Conservation (phyloP, 129 eudicot species). For the sunflower (Helianthus annuus) region DNA sequence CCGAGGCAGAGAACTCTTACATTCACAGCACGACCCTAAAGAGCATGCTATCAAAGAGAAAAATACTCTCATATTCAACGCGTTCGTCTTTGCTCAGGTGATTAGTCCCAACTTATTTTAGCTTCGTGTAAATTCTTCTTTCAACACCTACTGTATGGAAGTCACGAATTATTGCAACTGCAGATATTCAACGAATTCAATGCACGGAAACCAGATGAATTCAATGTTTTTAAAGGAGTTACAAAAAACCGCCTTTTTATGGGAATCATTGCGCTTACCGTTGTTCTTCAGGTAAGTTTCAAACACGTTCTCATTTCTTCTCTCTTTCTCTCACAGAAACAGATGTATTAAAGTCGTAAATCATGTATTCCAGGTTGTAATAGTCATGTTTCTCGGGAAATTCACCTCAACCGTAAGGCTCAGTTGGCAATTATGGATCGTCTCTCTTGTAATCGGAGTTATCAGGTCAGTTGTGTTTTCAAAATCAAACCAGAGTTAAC, state of each 20-base stretch:
- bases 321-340: background rate
- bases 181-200: constrained; percentile 88
- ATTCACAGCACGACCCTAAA: constrained; percentile 37
- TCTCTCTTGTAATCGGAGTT: constrained; percentile 62
- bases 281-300: constrained; percentile 66
- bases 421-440: constrained; percentile 89
- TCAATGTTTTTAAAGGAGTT: constrained; percentile 79
- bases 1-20: constrained; percentile 53
- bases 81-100: constrained; percentile 92
- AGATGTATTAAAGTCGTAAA: background rate
- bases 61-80: constrained; percentile 85
- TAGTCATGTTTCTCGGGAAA: constrained; percentile 85
- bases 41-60: constrained; percentile 66
- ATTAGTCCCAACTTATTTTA: background rate
- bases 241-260: constrained; percentile 68
- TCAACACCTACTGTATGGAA: background rate
- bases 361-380: constrained; percentile 50
- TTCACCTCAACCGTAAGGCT: constrained; percentile 72
- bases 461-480: constrained; percentile 59
- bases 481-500: background rate
- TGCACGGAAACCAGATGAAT: constrained; percentile 87
- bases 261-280: constrained; percentile 65
- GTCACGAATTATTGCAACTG: constrained; percentile 5
- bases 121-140: background rate
- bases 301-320: background rate